Evolutionary conservation across 2,329 filamentous ascomycete species (phyloP).

Genomic region (Hypoxylon sp.): DNA sequence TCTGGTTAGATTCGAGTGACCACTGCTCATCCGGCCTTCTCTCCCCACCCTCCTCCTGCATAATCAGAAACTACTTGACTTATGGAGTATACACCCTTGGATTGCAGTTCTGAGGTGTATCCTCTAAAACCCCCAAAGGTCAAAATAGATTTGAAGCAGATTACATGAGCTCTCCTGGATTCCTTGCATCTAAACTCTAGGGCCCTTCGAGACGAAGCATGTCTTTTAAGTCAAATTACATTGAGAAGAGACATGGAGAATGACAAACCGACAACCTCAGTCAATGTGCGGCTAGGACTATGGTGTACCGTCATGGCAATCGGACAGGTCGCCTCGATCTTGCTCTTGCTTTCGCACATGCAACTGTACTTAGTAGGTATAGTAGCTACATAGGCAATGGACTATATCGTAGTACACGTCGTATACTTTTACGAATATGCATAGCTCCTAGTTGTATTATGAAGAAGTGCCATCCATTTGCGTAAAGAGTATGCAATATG

Average conservation of each 20-base stretch:
- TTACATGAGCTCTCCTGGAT: neutral
- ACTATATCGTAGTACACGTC: conserved; percentile 1
- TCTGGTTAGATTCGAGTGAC: conserved; percentile 55
- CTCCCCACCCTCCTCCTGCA: neutral
- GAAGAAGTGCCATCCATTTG: neutral
- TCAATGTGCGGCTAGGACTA: neutral
- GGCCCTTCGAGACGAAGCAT: neutral
- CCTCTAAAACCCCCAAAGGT: neutral
- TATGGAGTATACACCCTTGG: neutral
- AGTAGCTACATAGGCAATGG: neutral
- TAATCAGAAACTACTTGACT: neutral
- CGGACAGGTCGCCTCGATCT: neutral
- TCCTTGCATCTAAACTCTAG: neutral
- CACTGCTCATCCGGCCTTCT: neutral
- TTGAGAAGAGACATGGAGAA: neutral
- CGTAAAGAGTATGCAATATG: neutral
- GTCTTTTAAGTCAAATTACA: neutral
- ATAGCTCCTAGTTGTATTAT: neutral
- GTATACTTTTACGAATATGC: neutral
- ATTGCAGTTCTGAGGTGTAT: neutral
- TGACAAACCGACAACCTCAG: neutral
- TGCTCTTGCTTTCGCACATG: neutral
- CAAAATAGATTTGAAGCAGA: neutral
- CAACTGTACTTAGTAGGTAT: neutral
- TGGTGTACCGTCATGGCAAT: neutral